Percentiles rank a stretch among this genome's conserved stretches.
Conservation (phyloP, 2,329 filamentous ascomycete species). For the Fusarium stilboides region DNA sequence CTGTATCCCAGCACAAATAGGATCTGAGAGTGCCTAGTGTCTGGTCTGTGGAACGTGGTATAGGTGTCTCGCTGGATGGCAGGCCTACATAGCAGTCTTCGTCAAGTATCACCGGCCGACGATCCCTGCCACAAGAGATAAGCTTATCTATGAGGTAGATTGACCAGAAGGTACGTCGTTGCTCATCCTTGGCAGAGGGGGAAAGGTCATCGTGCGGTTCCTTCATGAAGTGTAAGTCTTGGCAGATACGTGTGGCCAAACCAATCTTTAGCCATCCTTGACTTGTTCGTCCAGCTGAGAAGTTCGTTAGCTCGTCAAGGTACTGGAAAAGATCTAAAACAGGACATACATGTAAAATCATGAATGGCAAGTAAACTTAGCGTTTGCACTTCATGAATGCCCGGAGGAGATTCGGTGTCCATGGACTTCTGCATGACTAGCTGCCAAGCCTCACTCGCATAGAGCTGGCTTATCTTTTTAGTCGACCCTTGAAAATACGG, state of each 20-base stretch:
- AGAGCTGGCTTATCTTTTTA: too few species aligned
- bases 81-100: neutral
- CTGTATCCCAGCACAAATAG: too few species aligned
- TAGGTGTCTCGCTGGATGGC: neutral
- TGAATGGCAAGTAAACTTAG: too few species aligned
- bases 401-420: too few species aligned
- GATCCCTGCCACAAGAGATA: neutral
- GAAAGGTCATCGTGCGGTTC: neutral
- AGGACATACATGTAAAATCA: neutral
- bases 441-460: too few species aligned
- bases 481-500: too few species aligned
- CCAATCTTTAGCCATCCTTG: conserved; percentile 8
- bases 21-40: neutral
- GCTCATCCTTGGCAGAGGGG: neutral
- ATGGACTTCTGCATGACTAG: too few species aligned
- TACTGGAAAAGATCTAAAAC: neutral
- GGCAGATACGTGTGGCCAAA: neutral
- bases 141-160: neutral
- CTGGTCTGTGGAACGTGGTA: too few species aligned
- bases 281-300: neutral
- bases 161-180: conserved; percentile 1
- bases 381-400: too few species aligned
- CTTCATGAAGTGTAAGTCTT: conserved; percentile 1
- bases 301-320: too few species aligned
- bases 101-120: conserved; percentile 1